Evolutionary conservation across 2,329 filamentous ascomycete genomes (phyloP), one percentile per base, ranked within the genome.

Genomic region (Diaporthe ilicicola): DNA sequence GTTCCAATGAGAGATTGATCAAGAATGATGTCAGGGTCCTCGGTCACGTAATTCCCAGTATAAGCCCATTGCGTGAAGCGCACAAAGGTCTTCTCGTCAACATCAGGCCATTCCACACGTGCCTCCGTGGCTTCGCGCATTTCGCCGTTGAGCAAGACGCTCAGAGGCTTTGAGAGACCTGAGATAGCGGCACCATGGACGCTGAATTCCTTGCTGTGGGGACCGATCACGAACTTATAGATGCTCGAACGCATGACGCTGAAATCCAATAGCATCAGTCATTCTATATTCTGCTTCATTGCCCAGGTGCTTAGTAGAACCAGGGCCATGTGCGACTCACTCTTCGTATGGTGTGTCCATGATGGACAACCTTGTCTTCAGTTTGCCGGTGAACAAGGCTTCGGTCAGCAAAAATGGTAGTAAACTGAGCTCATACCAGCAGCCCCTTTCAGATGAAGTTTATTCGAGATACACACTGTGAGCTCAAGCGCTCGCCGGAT

Each of bases 31-130:
- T 61, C 67, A 4, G 73, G 71, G 10, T 72, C 64, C 4, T 66
- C 67, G 8, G 73, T 37, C 3, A 32, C 39, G 37, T 75, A 75
- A 10, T 37, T 48, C 10, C 50, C 17, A 0, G 67, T 67, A 55
- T 75, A 75, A 15, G 73, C 73, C 73, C 71, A 75, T 32, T 72
- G 53, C 4, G 37, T 32, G 24, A 74, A 73, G 1, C 67, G 71
- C 13, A 73, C 54, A 24, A 75, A 74, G 0, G 69, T 72, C 6
- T 70, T 34, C 29, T 73, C 70, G 4, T 75, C 74, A 13, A 74
- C 22, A 32, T 75, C 73, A 3, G 72, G 69, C 73, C 74, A 75
- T 3, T 67, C 12, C 3, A 74, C 61, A 24, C 61, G n/a, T 13
- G 48, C 42, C 32, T 72, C 67, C 17, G 51, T n/a, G 8, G 74